Evolutionary conservation across 2,329 filamentous ascomycete species (phyloP), one percentile per base, ranked within the genome.

Genomic region (Verticillium nubilum): DNA sequence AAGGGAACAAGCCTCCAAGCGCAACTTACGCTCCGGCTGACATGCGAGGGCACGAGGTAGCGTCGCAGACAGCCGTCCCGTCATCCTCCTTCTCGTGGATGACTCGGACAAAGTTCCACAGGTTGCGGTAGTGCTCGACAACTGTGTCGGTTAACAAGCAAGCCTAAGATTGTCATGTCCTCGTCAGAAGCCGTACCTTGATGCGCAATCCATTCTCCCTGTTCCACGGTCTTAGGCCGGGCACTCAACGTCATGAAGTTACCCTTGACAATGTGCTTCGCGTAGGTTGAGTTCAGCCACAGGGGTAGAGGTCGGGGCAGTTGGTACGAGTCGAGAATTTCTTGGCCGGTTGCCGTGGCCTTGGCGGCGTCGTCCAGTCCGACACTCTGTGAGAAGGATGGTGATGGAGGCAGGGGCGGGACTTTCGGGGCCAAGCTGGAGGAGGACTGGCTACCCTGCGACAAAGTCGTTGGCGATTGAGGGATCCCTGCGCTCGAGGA

Each of bases 181-280:
- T 9, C 6, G 7, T n/a, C n/a, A 9, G 52, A 56, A 68, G 19
- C 42, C 77, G 71, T 81, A 96, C 94, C 88, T 81, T 97, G 94
- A 74, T 97, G 92, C 63, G 93, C 93, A 67, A 97, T 84, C 94
- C 94, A 98, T 76, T 98, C 94, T 65, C 92, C 94, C 71, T 92
- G 87, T 69, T 97, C 94, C 53, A 97, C 91, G 59, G 95, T 93
- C 78, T 94, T 93, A 25, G 94, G 94, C 70, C 93, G 89, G 56
- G 92, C 92, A 68, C 93, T 96, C 61, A 98, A 78, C 12, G 94
- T 97, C 88, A 97, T 92, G 72, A 98, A 97, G 78, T 97, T 98
- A 61, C 94, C 94, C 79, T 94, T 96, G 69, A 97, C 93, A 65
- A 97, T 96, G 69, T 96, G 87, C 71, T 89, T 90, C 58, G 90